Percentiles rank a stretch among this genome's conserved stretches.
These are phyloP conservation scores for Carex littledalei DNA, from an alignment of 176 grass and related monocot species.

Conservation along the genomic window DNA sequence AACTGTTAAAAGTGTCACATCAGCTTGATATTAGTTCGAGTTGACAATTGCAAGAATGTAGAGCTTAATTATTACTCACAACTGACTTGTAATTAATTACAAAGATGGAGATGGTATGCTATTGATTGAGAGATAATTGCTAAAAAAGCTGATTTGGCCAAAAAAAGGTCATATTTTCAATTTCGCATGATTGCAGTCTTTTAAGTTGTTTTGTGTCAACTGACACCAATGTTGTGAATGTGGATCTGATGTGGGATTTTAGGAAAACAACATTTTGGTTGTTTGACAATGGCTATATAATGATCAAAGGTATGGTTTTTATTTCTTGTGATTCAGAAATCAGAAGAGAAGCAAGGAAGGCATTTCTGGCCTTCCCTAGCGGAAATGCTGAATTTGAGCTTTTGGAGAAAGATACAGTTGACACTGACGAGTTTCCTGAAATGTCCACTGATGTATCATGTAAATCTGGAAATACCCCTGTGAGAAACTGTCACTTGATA, in stretches of 20 bases:
- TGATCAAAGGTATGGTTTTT: constrained; percentile 9
- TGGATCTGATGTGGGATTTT: neutral
- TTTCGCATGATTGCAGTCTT: neutral
- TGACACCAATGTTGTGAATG: neutral
- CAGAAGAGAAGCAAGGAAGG: constrained; percentile 86
- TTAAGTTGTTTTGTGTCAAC: neutral
- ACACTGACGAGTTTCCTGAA: constrained; percentile 36
- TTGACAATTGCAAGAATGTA: neutral
- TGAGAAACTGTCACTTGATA: constrained; percentile 41
- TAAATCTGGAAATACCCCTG: constrained; percentile 52
- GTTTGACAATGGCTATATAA: constrained; percentile 1
- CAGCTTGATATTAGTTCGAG: neutral
- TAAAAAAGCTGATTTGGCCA: neutral
- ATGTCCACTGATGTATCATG: constrained; percentile 26
- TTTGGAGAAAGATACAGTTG: constrained; percentile 34
- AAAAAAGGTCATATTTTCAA: too few relatives aligned
- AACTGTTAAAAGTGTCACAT: too few relatives aligned
- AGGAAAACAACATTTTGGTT: constrained; percentile 16
- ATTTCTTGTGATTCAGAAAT: constrained; percentile 49
- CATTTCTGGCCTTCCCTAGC: constrained; percentile 78
- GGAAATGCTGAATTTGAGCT: constrained; percentile 23
- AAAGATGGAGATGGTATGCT: neutral
- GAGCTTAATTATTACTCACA: neutral
- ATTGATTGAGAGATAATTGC: neutral
- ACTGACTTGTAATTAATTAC: neutral